A percentile compares a stretch with the other conserved stretches of the same genome.
Conservation (phyloP, 2,329 filamentous ascomycete genomes). For the Penicillium sp. region DNA sequence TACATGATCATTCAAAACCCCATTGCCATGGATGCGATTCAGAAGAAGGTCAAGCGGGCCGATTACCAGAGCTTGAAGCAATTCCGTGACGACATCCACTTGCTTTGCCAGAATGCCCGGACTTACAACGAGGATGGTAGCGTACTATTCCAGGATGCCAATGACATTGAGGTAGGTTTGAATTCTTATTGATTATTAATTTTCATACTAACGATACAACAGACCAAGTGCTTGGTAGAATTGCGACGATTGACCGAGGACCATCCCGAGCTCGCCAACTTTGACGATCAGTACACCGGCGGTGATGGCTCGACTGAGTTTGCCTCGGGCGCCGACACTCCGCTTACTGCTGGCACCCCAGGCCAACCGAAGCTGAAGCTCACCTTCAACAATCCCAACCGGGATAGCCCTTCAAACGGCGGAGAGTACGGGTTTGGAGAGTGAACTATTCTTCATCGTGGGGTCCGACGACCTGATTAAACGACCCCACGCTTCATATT, state of each 20-base stretch:
- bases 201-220: neutral
- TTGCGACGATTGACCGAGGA: constrained; percentile 54
- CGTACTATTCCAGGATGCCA: constrained; percentile 86
- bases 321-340: constrained; percentile 55
- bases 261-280: constrained; percentile 58
- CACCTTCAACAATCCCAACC: constrained; percentile 51
- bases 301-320: constrained; percentile 54
- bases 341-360: constrained; percentile 56
- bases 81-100: constrained; percentile 75
- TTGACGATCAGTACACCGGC: constrained; percentile 50
- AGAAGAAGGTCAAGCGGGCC: constrained; percentile 92
- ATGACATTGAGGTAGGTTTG: constrained; percentile 77
- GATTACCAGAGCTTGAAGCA: constrained; percentile 81
- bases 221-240: constrained; percentile 53
- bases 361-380: constrained; percentile 68
- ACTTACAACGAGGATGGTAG: constrained; percentile 97
- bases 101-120: constrained; percentile 86
- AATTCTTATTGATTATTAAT: neutral
- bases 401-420: constrained; percentile 34
- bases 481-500: neutral
- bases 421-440: constrained; percentile 35
- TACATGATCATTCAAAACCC: constrained; percentile 89
- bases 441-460: constrained; percentile 13
- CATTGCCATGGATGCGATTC: constrained; percentile 94
- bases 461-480: neutral